Base-by-base conservation (phyloP, 148 eudicot genomes). In the Vaccinium macrocarpon region DNA sequence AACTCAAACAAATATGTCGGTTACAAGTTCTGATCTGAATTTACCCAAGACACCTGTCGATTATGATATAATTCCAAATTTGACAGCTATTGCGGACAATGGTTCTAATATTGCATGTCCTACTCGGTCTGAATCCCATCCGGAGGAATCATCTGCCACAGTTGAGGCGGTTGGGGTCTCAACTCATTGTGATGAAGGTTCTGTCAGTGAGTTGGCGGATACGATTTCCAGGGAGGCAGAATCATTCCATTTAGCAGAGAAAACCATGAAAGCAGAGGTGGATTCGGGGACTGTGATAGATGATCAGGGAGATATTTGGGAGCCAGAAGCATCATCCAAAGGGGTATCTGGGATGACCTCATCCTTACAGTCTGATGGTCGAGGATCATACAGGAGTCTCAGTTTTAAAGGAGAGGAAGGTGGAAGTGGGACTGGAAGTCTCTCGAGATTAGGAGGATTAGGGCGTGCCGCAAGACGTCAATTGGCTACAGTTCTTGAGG, bases 401-500 rank as follows among this genome's bases (percentile, higher is more conserved):
- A 83, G 92, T 87, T 93, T 94, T 81, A 97, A 90, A 87, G 78
- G 49, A 80, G 99, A 93, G 84, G 99, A 97, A 18, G 84, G 88
- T 51, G 97, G 96, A 82, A 87, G 92, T 76, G 91, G 98, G 76
- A 71, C 91, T 19, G 98, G 97, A 68, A 97, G 99, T 86, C 92
- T 94, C 35, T 95, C 98, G 52, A 92, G 96, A 88, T 82, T 95
- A 74, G 93, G 96, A 46, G 99, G 99, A 72, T 85, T 93, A 88
- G 99, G 94, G 66, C 98, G 98, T 81, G 98, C 98, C 79, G 96
- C 96, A 66, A 91, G 99, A 80, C 92, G 95, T 32, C 97, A 97
- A 80, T 83, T 97, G 81, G 90, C 98, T 80, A 87, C 89, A 18
- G 90, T 88, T 83, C 96, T 97, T 56, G 98, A 97, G 88, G 99